Conservation (phyloP, 371 early-diverging fungal species). For the Haplosporangium sp. region DNA sequence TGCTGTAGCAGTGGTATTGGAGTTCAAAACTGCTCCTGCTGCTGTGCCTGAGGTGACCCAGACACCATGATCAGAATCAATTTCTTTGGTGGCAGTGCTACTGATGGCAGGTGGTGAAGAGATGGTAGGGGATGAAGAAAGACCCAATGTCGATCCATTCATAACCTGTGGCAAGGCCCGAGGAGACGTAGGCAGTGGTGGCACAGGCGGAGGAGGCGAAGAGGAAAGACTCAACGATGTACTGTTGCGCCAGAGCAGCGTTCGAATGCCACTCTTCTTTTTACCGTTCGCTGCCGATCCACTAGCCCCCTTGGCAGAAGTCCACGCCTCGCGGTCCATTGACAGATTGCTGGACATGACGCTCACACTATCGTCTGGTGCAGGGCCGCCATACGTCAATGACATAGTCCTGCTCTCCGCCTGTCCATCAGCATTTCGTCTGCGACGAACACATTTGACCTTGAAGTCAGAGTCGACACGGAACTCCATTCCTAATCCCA, state of each 20-base stretch:
- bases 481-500: conserved; percentile 76
- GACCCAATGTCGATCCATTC: conserved; percentile 37
- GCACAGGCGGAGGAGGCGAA: conserved; percentile 40
- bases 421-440: conserved; percentile 51
- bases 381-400: conserved; percentile 8
- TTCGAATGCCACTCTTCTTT: conserved; percentile 51
- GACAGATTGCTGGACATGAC: conserved; percentile 54
- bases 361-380: conserved; percentile 43
- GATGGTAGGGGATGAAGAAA: conserved; percentile 23
- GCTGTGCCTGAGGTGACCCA: conserved; percentile 43
- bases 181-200: conserved; percentile 37
- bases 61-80: conserved; percentile 49
- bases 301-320: conserved; percentile 39
- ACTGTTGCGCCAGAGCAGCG: conserved; percentile 50
- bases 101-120: conserved; percentile 15
- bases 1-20: not conserved
- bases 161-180: conserved; percentile 38
- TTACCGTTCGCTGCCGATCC: conserved; percentile 31
- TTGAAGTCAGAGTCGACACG: conserved; percentile 80
- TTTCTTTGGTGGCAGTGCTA: conserved; percentile 17
- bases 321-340: conserved; percentile 43
- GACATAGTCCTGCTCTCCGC: conserved; percentile 21
- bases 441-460: conserved; percentile 75
- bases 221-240: conserved; percentile 31
- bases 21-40: conserved; percentile 1